phyloP scores from a whole-genome alignment of 352 stramenopile species.

The Phytopythium vexans region DNA sequence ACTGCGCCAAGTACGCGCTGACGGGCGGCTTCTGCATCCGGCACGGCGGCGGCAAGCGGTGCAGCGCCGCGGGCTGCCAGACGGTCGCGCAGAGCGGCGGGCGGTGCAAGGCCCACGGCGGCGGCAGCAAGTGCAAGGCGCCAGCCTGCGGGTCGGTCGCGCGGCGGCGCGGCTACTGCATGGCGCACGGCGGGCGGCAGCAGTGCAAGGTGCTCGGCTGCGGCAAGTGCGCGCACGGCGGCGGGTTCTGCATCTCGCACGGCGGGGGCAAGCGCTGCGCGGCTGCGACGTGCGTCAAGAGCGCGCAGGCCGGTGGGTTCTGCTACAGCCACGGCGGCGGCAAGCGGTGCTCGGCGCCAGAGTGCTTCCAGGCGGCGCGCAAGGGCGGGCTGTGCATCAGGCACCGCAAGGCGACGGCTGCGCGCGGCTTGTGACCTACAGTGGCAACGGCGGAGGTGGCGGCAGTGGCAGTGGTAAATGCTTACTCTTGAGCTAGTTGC shows the following conservation, averaged over 20 bases:
- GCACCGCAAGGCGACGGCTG: conserved; percentile 42
- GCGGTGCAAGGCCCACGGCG: conserved; percentile 80
- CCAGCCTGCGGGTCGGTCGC: conserved; percentile 55
- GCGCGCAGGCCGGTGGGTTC: conserved; percentile 67
- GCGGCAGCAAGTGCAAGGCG: conserved; percentile 77
- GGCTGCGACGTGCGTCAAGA: conserved; percentile 52
- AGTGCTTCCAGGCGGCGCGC: conserved; percentile 76
- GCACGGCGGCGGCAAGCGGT: conserved; percentile 77
- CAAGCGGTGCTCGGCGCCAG: conserved; percentile 62
- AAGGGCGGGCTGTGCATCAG: conserved; percentile 80
- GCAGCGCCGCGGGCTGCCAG: conserved; percentile 44
- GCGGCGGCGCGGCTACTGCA: conserved; percentile 67
- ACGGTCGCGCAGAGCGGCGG: conserved; percentile 80
- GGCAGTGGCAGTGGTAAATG: too few relatives aligned
- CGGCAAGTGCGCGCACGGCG: conserved; percentile 70
- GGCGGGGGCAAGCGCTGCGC: conserved; percentile 71
- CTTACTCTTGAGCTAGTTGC: too few relatives aligned
- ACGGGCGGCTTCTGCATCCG: conserved; percentile 70
- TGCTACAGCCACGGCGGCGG: conserved; percentile 80
- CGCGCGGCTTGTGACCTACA: too few relatives aligned
- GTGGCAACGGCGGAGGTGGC: too few relatives aligned
- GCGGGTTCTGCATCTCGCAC: conserved; percentile 74
- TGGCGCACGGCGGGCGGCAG: conserved; percentile 66
- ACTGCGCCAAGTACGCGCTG: conserved; percentile 66
- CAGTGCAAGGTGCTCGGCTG: conserved; percentile 73